Conservation (phyloP, 169 alveolate genomes). For the Theileria sp. region DNA sequence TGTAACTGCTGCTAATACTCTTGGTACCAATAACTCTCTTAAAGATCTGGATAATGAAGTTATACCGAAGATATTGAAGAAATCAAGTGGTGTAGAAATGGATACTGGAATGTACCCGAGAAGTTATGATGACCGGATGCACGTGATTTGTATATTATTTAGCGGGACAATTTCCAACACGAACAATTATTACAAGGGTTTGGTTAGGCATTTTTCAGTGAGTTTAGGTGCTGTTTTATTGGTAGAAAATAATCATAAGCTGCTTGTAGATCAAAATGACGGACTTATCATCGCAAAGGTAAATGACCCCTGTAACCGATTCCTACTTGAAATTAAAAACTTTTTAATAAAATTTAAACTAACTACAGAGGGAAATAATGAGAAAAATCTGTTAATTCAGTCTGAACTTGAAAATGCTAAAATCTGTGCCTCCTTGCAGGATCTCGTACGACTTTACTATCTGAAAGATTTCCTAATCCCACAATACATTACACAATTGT, state of each 20-base stretch:
- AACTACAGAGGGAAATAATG: background rate
- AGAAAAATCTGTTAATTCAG: background rate
- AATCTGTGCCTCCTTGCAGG: background rate
- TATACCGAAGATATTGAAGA: background rate
- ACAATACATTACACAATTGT: background rate
- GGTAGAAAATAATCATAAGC: background rate
- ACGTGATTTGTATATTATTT: background rate
- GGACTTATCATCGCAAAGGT: background rate
- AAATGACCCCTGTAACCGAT: slow-evolving; percentile 9
- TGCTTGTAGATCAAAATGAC: slow-evolving; percentile 12
- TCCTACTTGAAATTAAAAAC: slow-evolving; percentile 1
- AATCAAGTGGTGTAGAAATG: background rate
- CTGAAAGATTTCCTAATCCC: slow-evolving; percentile 1
- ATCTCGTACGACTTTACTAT: background rate
- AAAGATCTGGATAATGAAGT: background rate
- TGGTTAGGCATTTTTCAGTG: background rate
- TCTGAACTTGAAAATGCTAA: slow-evolving; percentile 4
- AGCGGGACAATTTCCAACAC: slow-evolving; percentile 9
- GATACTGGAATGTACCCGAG: background rate
- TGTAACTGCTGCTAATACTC: background rate
- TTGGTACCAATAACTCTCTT: no score
- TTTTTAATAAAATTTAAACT: slow-evolving; percentile 1
- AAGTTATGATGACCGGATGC: slow-evolving; percentile 2
- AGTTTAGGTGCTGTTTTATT: slow-evolving; percentile 1
- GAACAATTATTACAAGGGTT: background rate